Percentiles rank a stretch among this genome's conserved stretches.
These are phyloP conservation scores for Leucocoprinus birnbaumii DNA, from an alignment of 768 basidiomycete genomes.

Conservation along the genomic window DNA sequence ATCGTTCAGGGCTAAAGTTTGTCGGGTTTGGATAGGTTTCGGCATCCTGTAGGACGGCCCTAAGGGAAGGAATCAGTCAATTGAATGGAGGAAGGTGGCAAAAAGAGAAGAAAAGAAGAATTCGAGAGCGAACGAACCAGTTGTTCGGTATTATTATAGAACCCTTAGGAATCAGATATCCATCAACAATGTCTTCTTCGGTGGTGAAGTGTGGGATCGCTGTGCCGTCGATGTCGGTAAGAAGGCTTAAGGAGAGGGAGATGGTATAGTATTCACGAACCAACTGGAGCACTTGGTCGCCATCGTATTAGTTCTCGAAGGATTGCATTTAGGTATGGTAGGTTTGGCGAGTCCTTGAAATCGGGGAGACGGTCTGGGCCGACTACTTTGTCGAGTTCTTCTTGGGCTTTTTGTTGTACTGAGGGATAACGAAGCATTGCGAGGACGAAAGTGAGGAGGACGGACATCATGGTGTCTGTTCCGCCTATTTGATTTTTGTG, in stretches of 20 bases:
- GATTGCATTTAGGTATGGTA: constrained; percentile 37
- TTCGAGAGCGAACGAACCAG: constrained; percentile 25
- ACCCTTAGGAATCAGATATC: constrained; percentile 42
- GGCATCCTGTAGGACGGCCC: constrained; percentile 29
- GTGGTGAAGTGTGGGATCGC: constrained; percentile 30
- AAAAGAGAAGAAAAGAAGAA: background rate
- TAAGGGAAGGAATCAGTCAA: constrained; percentile 10
- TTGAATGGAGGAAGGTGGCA: background rate
- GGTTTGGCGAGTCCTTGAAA: constrained; percentile 28
- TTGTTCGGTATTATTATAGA: constrained; percentile 31
- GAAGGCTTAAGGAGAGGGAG: background rate
- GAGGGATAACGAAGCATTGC: constrained; percentile 38
- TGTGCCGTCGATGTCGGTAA: constrained; percentile 1
- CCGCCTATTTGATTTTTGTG: constrained; percentile 19
- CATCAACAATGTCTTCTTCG: constrained; percentile 43
- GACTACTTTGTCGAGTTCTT: constrained; percentile 36
- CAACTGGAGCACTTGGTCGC: constrained; percentile 26
- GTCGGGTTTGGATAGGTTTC: constrained; percentile 26
- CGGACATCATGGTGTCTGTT: constrained; percentile 20
- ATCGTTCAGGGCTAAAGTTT: constrained; percentile 40
- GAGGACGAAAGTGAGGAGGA: constrained; percentile 32
- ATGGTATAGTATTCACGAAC: constrained; percentile 14
- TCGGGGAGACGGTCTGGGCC: constrained; percentile 35
- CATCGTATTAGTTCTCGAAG: constrained; percentile 34
- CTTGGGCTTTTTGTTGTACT: constrained; percentile 33